Percentiles rank a stretch among this genome's conserved stretches.
phyloP scores from a whole-genome alignment of 257 asterid genomes.

The Jasminum sambac region DNA sequence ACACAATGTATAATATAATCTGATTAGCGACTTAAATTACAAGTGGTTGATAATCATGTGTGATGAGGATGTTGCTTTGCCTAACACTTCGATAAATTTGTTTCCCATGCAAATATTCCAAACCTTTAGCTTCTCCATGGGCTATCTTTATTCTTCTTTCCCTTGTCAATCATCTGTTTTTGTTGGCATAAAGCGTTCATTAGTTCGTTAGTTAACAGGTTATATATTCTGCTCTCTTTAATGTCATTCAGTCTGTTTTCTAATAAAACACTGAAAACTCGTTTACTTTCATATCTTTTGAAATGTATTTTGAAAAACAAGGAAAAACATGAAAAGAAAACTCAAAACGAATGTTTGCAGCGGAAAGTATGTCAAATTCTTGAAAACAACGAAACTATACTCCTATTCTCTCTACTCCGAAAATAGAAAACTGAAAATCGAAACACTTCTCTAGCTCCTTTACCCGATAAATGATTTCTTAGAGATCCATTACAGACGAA shows the following conservation, averaged over 20 bases:
- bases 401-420: neutral
- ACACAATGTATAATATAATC: too few species aligned
- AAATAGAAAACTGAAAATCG: neutral
- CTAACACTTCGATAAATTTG: slow-evolving; percentile 48
- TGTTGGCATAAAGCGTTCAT: slow-evolving; percentile 24
- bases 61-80: slow-evolving; percentile 57
- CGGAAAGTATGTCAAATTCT: too few species aligned
- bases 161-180: slow-evolving; percentile 46
- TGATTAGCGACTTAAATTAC: slow-evolving; percentile 25
- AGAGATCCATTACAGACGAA: slow-evolving; percentile 50
- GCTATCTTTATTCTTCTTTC: slow-evolving; percentile 44
- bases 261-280: too few species aligned
- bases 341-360: too few species aligned
- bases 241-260: too few species aligned
- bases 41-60: slow-evolving; percentile 55
- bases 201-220: too few species aligned
- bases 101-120: slow-evolving; percentile 42
- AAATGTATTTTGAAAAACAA: too few species aligned
- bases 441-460: neutral
- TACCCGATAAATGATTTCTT: slow-evolving; percentile 43
- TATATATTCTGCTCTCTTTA: too few species aligned
- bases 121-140: slow-evolving; percentile 53
- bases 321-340: too few species aligned
- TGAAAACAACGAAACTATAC: too few species aligned
- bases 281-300: too few species aligned